Evolutionary conservation across 345 rosid species (phyloP).

Genomic region (Raphanus raphanistrum): DNA sequence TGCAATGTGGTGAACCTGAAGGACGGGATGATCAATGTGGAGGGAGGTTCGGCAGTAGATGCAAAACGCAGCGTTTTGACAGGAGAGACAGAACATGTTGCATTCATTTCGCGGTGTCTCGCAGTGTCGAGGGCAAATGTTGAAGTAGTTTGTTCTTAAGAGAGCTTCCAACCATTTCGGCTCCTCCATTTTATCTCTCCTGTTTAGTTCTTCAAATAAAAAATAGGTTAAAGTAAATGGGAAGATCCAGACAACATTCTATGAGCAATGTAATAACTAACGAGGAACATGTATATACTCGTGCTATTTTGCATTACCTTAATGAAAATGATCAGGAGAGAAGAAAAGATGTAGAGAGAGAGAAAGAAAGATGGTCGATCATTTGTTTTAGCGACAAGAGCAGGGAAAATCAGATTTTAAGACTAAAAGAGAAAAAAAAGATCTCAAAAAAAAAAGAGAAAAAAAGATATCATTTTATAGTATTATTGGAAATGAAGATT

Average conservation of each 20-base stretch:
- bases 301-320: conserved; percentile 33
- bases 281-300: not conserved
- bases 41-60: conserved; percentile 76
- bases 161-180: conserved; percentile 83
- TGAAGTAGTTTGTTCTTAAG: conserved; percentile 62
- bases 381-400: conserved; percentile 9
- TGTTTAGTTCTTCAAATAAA: not conserved
- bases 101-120: conserved; percentile 74
- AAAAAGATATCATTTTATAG: conserved; percentile 13
- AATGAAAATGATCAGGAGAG: conserved; percentile 20
- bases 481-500: conserved; percentile 26
- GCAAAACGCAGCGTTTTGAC: conserved; percentile 65
- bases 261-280: conserved; percentile 12
- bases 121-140: conserved; percentile 58
- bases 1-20: conserved; percentile 54
- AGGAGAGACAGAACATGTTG: conserved; percentile 86
- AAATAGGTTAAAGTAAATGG: not conserved
- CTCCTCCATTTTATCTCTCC: conserved; percentile 52
- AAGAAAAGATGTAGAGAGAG: not conserved
- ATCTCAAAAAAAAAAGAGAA: not conserved
- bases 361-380: conserved; percentile 7
- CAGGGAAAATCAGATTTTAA: conserved; percentile 22
- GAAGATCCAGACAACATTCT: not conserved
- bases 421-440: not conserved
- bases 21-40: conserved; percentile 76